Base-by-base conservation (phyloP, 2,329 filamentous ascomycete genomes). In the Fusarium sp. region DNA sequence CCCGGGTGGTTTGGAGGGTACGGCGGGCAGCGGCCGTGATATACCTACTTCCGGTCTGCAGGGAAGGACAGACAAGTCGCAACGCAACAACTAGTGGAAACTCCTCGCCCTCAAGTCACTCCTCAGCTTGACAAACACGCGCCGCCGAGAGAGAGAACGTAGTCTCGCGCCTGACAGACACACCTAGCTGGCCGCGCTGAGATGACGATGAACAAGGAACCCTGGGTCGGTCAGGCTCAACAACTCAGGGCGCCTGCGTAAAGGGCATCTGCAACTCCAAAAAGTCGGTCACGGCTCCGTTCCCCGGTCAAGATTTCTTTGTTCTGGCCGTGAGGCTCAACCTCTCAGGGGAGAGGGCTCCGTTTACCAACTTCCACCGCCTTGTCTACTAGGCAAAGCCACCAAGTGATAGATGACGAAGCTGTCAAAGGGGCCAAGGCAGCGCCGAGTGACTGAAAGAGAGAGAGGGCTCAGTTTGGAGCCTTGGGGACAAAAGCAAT, bases 341-440 rank as follows among this genome's bases (percentile, higher is more conserved):
- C 66, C 72, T 77, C 63, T 67, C 66, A 71, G 64, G 73, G 64
- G 68, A 64, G 35, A 62, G 60, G 63, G 44, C 56, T 69, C 59
- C 67, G 72, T 71, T 75, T 62, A 76, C 59, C 66, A 75, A 70
- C 67, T 69, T 60, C 77, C 75, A 78, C 77, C 75, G 75, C 75
- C 73, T 73, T 70, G 65, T 71, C 57, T 71, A 69, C 66, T 70
- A 72, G 62, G 57, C 59, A 64, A 68, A 77, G 77, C 77, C 75
- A 78, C 77, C 59, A 77, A 76, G 66, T 78, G 77, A 78, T 69
- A 78, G 71, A 76, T 78, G 75, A 78, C 75, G 36, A 70, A 56
- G 70, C 74, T 17, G 46, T n/a, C 24, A 29, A 51, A 29, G 46
- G 46, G 66, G 22, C 46, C 60, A 67, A 69, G 57, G 44, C 55